Evolutionary conservation across 2,329 filamentous ascomycete genomes (phyloP).

Genomic region (Blastomyces parvus): DNA sequence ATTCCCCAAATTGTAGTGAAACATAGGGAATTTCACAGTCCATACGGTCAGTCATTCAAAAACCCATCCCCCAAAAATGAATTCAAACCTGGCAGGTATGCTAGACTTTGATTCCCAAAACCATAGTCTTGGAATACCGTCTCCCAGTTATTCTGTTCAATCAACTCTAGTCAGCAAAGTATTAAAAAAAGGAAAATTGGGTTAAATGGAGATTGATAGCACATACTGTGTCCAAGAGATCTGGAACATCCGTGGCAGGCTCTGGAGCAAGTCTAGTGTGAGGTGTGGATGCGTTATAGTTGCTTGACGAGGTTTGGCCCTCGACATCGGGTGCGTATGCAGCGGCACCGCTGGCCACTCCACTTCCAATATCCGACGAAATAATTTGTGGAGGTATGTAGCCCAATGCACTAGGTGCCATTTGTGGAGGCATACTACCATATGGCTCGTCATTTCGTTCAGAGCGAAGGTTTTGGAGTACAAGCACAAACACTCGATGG

Average conservation of each 20-base stretch:
- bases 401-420: background rate
- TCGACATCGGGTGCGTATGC: background rate
- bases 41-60: background rate
- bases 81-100: background rate
- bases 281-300: background rate
- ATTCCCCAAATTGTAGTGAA: background rate
- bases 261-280: background rate
- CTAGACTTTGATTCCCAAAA: background rate
- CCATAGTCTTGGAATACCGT: conserved; percentile 1
- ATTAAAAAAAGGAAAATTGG: background rate
- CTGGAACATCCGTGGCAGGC: background rate
- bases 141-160: conserved; percentile 1
- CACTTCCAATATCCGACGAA: background rate
- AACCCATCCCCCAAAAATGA: background rate
- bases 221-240: background rate
- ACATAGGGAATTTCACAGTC: background rate
- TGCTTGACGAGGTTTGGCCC: background rate
- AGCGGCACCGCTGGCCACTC: background rate
- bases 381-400: background rate
- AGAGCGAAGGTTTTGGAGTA: background rate
- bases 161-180: background rate
- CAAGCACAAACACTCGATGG: background rate
- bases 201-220: background rate
- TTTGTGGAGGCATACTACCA: background rate
- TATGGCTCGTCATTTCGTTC: background rate